These are phyloP conservation scores for Raffaelea ambrosiae DNA, from an alignment of 2,329 filamentous ascomycete genomes.

Conservation along the genomic window DNA sequence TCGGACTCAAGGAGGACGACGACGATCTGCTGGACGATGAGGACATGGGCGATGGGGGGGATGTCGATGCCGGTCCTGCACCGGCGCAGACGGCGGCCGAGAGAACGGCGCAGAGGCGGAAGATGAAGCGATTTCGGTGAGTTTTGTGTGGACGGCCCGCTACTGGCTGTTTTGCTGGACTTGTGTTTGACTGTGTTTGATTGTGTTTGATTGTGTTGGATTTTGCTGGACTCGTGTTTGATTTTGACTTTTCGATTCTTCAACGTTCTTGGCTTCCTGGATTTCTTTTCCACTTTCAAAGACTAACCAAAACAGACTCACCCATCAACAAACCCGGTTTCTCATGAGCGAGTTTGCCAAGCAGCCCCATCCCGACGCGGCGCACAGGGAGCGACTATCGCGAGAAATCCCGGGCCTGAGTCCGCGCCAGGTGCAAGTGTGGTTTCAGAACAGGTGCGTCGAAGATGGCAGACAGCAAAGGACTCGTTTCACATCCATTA, in stretches of 20 bases:
- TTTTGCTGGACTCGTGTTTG: too few species aligned
- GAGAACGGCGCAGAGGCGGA: slow-evolving; percentile 47
- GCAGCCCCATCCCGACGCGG: slow-evolving; percentile 87
- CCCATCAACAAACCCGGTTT: slow-evolving; percentile 94
- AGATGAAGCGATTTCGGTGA: slow-evolving; percentile 74
- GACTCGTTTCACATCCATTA: too few species aligned
- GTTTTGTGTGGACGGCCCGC: not conserved
- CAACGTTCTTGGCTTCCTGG: not conserved
- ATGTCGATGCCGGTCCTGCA: slow-evolving; percentile 31
- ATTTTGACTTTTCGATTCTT: not conserved
- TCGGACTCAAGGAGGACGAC: slow-evolving; percentile 37
- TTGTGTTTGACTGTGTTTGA: not conserved
- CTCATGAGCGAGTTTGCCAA: slow-evolving; percentile 96
- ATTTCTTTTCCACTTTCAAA: too few species aligned
- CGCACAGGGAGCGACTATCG: slow-evolving; percentile 78
- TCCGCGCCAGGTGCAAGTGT: slow-evolving; percentile 90
- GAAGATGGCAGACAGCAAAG: not conserved
- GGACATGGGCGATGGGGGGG: slow-evolving; percentile 40
- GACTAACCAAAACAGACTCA: slow-evolving; percentile 53
- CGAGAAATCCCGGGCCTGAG: slow-evolving; percentile 86
- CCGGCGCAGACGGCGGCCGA: slow-evolving; percentile 45
- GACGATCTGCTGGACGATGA: slow-evolving; percentile 50
- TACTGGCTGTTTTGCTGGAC: too few species aligned
- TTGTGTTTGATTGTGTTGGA: too few species aligned
- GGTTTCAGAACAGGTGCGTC: slow-evolving; percentile 89